Evolutionary conservation across 345 rosid genomes (phyloP), one percentile per base, ranked within the genome.

Genomic region (Reutealis trisperma): DNA sequence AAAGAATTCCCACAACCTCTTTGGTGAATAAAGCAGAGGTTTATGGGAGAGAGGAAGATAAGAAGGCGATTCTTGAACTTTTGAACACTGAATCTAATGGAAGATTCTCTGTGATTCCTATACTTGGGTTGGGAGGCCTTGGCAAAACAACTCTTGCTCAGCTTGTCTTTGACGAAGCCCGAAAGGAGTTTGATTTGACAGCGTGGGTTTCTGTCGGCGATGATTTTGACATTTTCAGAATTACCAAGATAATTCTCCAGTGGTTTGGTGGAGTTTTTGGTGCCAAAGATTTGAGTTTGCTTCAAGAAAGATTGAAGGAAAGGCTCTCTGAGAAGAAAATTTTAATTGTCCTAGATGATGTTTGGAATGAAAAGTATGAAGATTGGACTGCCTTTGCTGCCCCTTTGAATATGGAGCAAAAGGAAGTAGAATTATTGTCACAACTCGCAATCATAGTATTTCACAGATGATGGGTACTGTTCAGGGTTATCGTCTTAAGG

Each of bases 341-440:
- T 63, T 16, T 81, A 1, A 24, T 84, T n/a, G 73, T 80, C 9
- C 66, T 80, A 8, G 83, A 83, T 45, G 86, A 83, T 59, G 75
- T 83, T 21, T 83, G 83, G 86, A 80, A 63, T 16, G 70, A 73
- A 30, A 58, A 71, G 0, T 77, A 80, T 34, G 69, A 70, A 14
- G 13, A 58, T 1, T 83, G 83, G 86, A 71, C 64, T 21, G 4
- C 5, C n/a, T 57, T 83, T 2, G n/a, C 16, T 44, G 64, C 47
- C 77, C 81, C 18, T 73, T 79, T 67, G 15, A 27, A 19, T 22
- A 52, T 1, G 83, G 78, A 16, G 79, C 58, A 22, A 60, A 41
- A 15, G 81, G 79, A 64, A 79, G 85, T 70, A 83, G 57, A 69
- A 71, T 80, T 52, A 54, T 84, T 8, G 60, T 84, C 59, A 80